A percentile compares a stretch with the other conserved stretches of the same genome.
Conservation (phyloP, 495 filamentous ascomycete genomes). For the Annulohypoxylon bovei region DNA sequence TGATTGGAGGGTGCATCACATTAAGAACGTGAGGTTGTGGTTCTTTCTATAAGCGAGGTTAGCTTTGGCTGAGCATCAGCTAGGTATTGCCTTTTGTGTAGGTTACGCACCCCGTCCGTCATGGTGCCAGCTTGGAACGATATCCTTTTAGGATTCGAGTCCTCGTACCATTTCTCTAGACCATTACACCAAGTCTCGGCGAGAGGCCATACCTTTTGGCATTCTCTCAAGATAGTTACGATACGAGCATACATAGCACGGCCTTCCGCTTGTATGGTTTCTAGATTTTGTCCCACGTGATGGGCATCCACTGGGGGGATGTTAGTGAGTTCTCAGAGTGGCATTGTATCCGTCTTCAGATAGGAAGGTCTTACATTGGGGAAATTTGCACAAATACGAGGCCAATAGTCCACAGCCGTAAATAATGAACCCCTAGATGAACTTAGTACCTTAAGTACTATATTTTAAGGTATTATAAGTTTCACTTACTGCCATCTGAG, state of each 20-base stretch:
- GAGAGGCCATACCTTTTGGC: constrained; percentile 57
- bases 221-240: constrained; percentile 52
- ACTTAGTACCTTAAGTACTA: neutral
- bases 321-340: neutral
- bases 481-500: constrained; percentile 59
- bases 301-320: constrained; percentile 46
- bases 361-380: constrained; percentile 46
- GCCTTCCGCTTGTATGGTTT: constrained; percentile 46
- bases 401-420: constrained; percentile 62
- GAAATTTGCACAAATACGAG: constrained; percentile 58
- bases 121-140: constrained; percentile 53
- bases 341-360: neutral
- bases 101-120: constrained; percentile 56
- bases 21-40: constrained; percentile 47
- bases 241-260: constrained; percentile 52
- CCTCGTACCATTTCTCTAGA: constrained; percentile 53
- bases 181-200: constrained; percentile 57
- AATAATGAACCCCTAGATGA: constrained; percentile 55
- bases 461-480: neutral
- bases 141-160: constrained; percentile 46
- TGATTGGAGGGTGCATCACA: constrained; percentile 42
- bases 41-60: constrained; percentile 39
- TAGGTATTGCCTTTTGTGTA: neutral
- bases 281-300: constrained; percentile 45
- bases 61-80: neutral